Evolutionary conservation across 768 basidiomycete genomes (phyloP).

Genomic region (Lactarius tabidus): DNA sequence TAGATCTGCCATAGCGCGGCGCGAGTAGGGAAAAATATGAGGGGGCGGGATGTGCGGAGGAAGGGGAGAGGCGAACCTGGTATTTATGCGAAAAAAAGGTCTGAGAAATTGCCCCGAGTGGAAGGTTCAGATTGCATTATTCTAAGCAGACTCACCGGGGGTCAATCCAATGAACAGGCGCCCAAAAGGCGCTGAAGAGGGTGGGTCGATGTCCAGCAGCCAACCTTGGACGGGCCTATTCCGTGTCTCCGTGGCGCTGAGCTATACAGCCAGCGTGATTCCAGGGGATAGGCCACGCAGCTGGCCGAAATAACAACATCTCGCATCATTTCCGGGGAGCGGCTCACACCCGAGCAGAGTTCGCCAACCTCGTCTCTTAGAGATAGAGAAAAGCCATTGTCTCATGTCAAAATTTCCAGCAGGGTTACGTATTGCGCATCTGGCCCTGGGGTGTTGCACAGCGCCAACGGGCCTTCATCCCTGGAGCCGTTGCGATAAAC

Average conservation of each 20-base stretch:
- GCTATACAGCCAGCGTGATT: constrained; percentile 9
- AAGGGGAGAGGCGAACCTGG: constrained; percentile 18
- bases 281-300: constrained; percentile 6
- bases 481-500: background rate
- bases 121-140: constrained; percentile 22
- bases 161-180: constrained; percentile 16
- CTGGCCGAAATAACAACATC: constrained; percentile 14
- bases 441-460: constrained; percentile 4
- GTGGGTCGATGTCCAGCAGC: constrained; percentile 1
- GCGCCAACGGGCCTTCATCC: constrained; percentile 9
- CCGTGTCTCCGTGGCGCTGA: constrained; percentile 16
- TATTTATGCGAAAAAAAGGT: constrained; percentile 26
- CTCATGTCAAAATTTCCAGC: constrained; percentile 20
- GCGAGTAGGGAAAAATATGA: constrained; percentile 7
- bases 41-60: background rate
- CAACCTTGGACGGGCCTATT: constrained; percentile 8
- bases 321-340: constrained; percentile 8
- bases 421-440: constrained; percentile 21
- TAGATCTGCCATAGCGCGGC: constrained; percentile 21
- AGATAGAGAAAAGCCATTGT: background rate
- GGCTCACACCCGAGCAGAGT: constrained; percentile 17
- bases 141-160: constrained; percentile 21
- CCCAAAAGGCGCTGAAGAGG: constrained; percentile 9
- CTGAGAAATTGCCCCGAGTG: constrained; percentile 22
- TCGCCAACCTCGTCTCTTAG: constrained; percentile 6